Evolutionary conservation across 192 early-diverging fungal species (phyloP).

Genomic region (Umbelopsis ramanniana): DNA sequence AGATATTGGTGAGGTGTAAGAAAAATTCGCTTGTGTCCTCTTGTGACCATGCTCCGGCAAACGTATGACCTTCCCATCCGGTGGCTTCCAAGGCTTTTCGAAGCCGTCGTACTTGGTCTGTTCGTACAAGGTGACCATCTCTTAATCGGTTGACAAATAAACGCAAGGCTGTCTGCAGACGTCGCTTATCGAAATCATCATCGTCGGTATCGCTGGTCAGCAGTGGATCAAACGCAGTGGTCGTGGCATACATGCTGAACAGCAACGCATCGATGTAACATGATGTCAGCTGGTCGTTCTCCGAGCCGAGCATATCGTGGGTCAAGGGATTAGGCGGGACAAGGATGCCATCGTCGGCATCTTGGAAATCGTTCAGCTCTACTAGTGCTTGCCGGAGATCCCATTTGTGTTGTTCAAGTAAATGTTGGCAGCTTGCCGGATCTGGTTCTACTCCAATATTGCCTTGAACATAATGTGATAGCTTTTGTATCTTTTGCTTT

Average conservation of each 20-base stretch:
- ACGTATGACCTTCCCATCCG: slow-evolving; percentile 50
- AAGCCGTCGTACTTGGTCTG: slow-evolving; percentile 55
- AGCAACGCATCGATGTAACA: slow-evolving; percentile 73
- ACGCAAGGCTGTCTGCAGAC: slow-evolving; percentile 55
- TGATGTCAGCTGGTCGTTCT: slow-evolving; percentile 63
- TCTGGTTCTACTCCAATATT: slow-evolving; percentile 12
- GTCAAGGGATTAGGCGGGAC: slow-evolving; percentile 30
- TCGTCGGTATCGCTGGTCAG: slow-evolving; percentile 40
- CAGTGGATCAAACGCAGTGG: slow-evolving; percentile 59
- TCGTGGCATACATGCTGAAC: slow-evolving; percentile 68
- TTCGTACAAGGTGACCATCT: slow-evolving; percentile 58
- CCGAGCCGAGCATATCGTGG: slow-evolving; percentile 50
- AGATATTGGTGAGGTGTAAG: slow-evolving; percentile 64
- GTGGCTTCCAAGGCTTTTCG: slow-evolving; percentile 51
- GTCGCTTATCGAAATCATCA: slow-evolving; percentile 23
- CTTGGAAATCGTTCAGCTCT: slow-evolving; percentile 35
- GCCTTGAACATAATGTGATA: slow-evolving; percentile 4
- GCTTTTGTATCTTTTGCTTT: slow-evolving; percentile 26
- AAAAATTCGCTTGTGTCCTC: slow-evolving; percentile 75
- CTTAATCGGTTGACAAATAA: slow-evolving; percentile 66
- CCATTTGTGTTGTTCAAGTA: slow-evolving; percentile 43
- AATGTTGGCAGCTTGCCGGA: slow-evolving; percentile 5
- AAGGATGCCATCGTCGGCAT: slow-evolving; percentile 43
- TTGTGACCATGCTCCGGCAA: slow-evolving; percentile 43
- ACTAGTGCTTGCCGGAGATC: slow-evolving; percentile 27